phyloP scores from a whole-genome alignment of 495 filamentous ascomycete species.

The Aspergillus taichungensis region DNA sequence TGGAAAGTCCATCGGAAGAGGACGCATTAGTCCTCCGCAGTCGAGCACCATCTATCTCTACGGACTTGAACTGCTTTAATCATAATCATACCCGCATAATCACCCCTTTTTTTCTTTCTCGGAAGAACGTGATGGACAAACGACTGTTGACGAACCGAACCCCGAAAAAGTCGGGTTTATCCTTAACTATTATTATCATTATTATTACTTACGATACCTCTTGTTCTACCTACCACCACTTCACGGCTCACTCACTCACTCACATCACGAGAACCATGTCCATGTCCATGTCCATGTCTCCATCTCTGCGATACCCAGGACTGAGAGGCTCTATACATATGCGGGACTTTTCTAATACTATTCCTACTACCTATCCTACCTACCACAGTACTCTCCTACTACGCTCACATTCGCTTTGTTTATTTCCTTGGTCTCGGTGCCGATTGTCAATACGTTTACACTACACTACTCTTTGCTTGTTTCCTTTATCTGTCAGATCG shows the following conservation, averaged over 20 bases:
- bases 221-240: too few species aligned
- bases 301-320: background rate
- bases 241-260: too few species aligned
- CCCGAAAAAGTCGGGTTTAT: background rate
- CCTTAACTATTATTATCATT: background rate
- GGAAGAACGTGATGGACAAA: background rate
- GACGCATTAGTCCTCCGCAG: conserved; percentile 6
- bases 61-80: conserved; percentile 10
- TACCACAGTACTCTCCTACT: too few species aligned
- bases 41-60: background rate
- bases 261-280: background rate
- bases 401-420: too few species aligned
- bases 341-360: too few species aligned
- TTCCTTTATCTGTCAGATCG: background rate
- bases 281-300: background rate
- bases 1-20: conserved; percentile 66
- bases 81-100: background rate
- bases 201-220: background rate
- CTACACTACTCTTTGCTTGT: background rate
- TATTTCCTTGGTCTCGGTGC: background rate
- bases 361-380: too few species aligned
- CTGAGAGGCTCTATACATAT: too few species aligned
- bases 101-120: conserved; percentile 10
- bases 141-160: conserved; percentile 1
- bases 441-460: background rate